Base-by-base conservation (phyloP, 2,329 filamentous ascomycete genomes). In the Botrytis aclada region DNA sequence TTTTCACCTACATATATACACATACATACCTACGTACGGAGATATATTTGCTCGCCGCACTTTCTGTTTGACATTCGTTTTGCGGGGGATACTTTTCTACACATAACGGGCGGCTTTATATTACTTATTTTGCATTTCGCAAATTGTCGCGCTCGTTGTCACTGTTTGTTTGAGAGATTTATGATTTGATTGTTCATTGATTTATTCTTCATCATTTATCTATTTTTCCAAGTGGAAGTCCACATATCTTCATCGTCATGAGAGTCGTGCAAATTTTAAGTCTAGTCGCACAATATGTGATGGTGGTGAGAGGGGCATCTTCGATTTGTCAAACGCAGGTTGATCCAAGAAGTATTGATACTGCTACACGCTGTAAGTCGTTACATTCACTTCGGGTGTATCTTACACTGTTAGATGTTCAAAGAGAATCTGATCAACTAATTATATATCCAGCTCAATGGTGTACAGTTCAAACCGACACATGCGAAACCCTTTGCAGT, bases 401-500 rank as follows among this genome's bases (percentile, higher is more conserved):
- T 45, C 3, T 8, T 25, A 9, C 25, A 5, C 7, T 18, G 0
- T n/a, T 39, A 14, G 18, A 37, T 29, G 34, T 3, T 25, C 3
- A 56, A 56, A 1, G 34, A 18, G 4, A 25, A 32, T 18, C 20
- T 10, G 10, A 41, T 14, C 8, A 7, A n/a, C 65, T 56, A 41
- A 67, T 67, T 18, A 4, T 1, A 67, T 10, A 41, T 39, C 65
- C 73, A 87, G 85, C 79, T 74, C 77, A 82, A 73, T 91, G 88
- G 88, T 92, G 89, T 80, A 80, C 81, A 70, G 87, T 84, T 75
- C 84, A 91, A 83, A 81, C 82, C 74, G 89, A 89, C 81, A 85
- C 85, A 61, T 92, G 89, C 83, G 87, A 86, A 25, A 80, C 84
- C 72, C 84, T 91, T 75, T 92, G 89, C 82, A 84, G 84, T 75